These are phyloP conservation scores for Glycine latifolia DNA, from an alignment of 306 rosid genomes.

Conservation along the genomic window DNA sequence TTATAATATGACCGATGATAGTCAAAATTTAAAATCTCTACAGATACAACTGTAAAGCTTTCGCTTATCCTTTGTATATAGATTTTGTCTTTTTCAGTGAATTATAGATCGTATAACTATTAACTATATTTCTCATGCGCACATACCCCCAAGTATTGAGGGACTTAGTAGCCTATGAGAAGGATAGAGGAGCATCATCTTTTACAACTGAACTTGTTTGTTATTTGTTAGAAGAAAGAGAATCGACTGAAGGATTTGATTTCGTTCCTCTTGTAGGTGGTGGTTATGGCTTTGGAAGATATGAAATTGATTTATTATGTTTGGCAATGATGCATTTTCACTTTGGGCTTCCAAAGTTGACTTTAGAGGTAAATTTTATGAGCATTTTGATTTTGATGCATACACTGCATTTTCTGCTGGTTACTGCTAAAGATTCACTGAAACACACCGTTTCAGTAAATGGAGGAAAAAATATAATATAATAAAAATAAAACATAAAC, in stretches of 20 bases:
- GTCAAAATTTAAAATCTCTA: slow-evolving; percentile 28
- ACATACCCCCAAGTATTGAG: slow-evolving; percentile 22
- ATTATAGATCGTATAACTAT: neutral
- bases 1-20: slow-evolving; percentile 16
- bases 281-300: slow-evolving; percentile 75
- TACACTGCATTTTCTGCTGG: too few species aligned
- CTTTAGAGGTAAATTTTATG: slow-evolving; percentile 68
- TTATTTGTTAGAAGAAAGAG: slow-evolving; percentile 73
- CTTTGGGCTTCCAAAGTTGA: slow-evolving; percentile 90
- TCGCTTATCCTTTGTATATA: neutral
- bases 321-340: slow-evolving; percentile 96
- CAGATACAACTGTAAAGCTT: slow-evolving; percentile 1
- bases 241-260: slow-evolving; percentile 97
- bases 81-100: slow-evolving; percentile 31
- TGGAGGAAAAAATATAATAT: too few species aligned
- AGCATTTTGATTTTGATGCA: too few species aligned
- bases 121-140: slow-evolving; percentile 23
- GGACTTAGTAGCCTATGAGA: slow-evolving; percentile 22
- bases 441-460: too few species aligned
- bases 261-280: slow-evolving; percentile 65
- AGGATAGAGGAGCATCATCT: slow-evolving; percentile 27
- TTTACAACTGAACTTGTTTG: slow-evolving; percentile 50
- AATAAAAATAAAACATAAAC: too few species aligned
- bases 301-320: slow-evolving; percentile 80
- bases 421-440: too few species aligned